A percentile compares a stretch with the other conserved stretches of the same genome.
Evolutionary conservation across 768 basidiomycete genomes (phyloP).

Genomic region (Lactarius hatsudake): DNA sequence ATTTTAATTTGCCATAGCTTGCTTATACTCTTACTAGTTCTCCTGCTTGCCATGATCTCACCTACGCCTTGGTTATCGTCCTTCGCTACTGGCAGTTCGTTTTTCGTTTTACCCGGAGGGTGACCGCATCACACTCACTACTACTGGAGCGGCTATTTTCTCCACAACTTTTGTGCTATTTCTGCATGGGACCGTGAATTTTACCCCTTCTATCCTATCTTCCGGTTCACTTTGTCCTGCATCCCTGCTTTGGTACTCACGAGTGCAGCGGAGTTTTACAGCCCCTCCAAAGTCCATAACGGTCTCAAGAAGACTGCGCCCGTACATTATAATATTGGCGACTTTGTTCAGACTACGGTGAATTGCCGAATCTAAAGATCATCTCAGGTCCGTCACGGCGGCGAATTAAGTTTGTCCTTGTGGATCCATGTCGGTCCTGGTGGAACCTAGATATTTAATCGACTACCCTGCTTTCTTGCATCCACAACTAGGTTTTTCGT

Average conservation of each 20-base stretch:
- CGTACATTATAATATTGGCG: constrained; percentile 1
- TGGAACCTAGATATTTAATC: constrained; percentile 18
- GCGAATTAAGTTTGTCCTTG: constrained; percentile 16
- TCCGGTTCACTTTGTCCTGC: background rate
- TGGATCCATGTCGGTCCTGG: constrained; percentile 17
- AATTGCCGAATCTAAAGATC: constrained; percentile 16
- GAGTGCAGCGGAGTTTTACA: background rate
- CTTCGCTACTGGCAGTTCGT: background rate
- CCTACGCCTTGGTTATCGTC: background rate
- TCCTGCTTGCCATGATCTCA: background rate
- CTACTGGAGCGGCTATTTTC: background rate
- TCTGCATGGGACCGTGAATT: background rate
- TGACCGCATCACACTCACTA: background rate
- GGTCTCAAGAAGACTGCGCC: background rate
- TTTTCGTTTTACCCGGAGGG: background rate
- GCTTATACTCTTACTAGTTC: background rate
- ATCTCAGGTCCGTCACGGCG: constrained; percentile 18
- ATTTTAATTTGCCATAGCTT: background rate
- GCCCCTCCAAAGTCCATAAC: background rate
- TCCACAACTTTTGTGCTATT: constrained; percentile 14
- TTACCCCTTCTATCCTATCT: background rate
- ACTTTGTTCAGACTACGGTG: constrained; percentile 23
- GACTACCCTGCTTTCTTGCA: background rate
- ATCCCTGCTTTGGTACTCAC: background rate
- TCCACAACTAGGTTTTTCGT: constrained; percentile 13